These are phyloP conservation scores for Daldinia sp. DNA, from an alignment of 2,329 filamentous ascomycete species.

Conservation along the genomic window DNA sequence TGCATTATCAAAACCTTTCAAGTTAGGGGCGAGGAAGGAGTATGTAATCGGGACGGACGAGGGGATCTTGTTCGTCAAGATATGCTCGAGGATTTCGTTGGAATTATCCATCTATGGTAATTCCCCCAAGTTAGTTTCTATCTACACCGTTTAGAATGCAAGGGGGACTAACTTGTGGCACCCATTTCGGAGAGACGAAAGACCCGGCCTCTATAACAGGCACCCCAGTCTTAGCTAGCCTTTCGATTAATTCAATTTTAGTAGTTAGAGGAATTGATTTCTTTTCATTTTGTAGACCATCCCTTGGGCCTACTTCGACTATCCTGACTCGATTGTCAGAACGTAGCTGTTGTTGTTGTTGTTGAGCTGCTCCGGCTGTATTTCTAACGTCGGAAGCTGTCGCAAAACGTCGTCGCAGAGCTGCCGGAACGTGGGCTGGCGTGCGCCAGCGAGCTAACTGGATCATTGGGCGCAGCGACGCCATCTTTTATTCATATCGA, in stretches of 20 bases:
- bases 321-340: slow-evolving; percentile 53
- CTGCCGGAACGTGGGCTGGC: slow-evolving; percentile 12
- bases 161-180: slow-evolving; percentile 65
- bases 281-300: slow-evolving; percentile 75
- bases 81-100: slow-evolving; percentile 73
- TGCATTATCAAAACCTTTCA: slow-evolving; percentile 74
- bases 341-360: slow-evolving; percentile 23
- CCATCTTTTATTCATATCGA: slow-evolving; percentile 45
- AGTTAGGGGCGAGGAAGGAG: slow-evolving; percentile 83
- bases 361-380: slow-evolving; percentile 18
- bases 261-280: slow-evolving; percentile 63
- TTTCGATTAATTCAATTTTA: slow-evolving; percentile 69
- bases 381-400: slow-evolving; percentile 45
- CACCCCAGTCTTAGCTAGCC: slow-evolving; percentile 65
- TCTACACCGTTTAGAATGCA: not conserved
- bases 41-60: slow-evolving; percentile 70
- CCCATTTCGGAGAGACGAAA: slow-evolving; percentile 72
- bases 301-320: slow-evolving; percentile 73
- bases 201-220: slow-evolving; percentile 71
- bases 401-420: slow-evolving; percentile 42
- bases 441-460: slow-evolving; percentile 40
- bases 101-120: slow-evolving; percentile 78
- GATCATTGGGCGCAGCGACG: slow-evolving; percentile 44
- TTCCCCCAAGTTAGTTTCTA: slow-evolving; percentile 21
- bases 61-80: slow-evolving; percentile 65